Evolutionary conservation across 202 grass and related monocot species (phyloP), one percentile per base, ranked within the genome.

Genomic region (Cymbopogon flexuosus): DNA sequence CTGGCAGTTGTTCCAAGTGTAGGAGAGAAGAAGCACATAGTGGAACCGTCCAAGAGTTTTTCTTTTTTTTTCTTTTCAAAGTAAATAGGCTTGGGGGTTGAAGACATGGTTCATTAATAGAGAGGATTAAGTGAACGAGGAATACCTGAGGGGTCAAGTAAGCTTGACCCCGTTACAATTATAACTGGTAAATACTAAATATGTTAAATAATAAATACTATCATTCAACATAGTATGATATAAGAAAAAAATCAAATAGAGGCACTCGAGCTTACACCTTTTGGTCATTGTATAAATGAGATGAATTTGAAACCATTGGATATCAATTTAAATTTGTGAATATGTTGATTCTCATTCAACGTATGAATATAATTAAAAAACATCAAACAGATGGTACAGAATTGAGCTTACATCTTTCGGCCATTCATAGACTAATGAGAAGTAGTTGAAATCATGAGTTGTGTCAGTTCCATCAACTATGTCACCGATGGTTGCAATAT

Each of bases 381-480:
- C 13, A 22, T 72, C 10, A 45, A 79, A 37, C 0, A 30, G 63
- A 70, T 1, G 5, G 9, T 72, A 65, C 9, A 46, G 34, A 72
- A 67, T 85, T 63, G 8, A 81, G 23, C 91, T 97, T 92, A 97
- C 94, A 91, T 97, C 94, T 94, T 92, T 97, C 63, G 92, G 94
- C 84, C 92, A 87, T 73, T 97, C 94, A 1, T 93, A 94, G 34
- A 94, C 88, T 65, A 97, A 85, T 54, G 94, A 97, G 83, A 97
- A 97, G 76, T 93, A 97, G 87, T 97, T 94, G 90, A 97, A 97
- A 89, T 97, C 91, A 91, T 97, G 94, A 85, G 94, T 94, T 3
- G 94, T 97, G 65, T 97, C 94, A 79, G 87, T 88, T 66, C 94
- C 94, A 82, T 97, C 94, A 86, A 97, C 92, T 89, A 94, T 97